Base-by-base conservation (phyloP, 768 basidiomycete genomes). In the Pleurotus citrinopileatus region DNA sequence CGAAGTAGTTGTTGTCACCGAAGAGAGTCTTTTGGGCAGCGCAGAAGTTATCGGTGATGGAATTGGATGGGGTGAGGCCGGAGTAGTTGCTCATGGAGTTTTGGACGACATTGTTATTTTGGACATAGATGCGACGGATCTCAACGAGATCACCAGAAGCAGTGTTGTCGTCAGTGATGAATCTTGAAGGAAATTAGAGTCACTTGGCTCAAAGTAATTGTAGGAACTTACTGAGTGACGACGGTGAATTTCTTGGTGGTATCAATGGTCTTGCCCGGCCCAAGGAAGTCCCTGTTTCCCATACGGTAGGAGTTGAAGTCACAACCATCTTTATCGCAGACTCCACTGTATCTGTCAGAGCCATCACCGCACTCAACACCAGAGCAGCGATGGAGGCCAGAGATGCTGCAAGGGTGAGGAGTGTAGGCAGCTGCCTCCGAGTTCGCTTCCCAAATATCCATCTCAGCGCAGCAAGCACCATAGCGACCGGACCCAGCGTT, bases 391-490 rank as follows among this genome's bases (percentile, higher is more conserved):
- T 68, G 69, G 59, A 70, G 73, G 32, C 73, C 75, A 28, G 59
- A 55, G 56, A 67, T 63, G 22, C 67, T 65, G 68, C 80, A 82
- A 27, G 73, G 70, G 65, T 82, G 81, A 48, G 81, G 77, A 40
- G 81, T 82, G 66, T 66, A 75, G 17, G 80, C 80, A 19, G 75
- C 67, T n/a, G 81, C 68, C 57, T 72, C 68, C 59, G 67, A 70
- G 72, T 81, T 81, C 60, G 79, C 79, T 59, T 81, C 80, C 80
- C 80, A 82, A 63, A 82, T 70, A 63, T 82, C 80, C 79, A 82
- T 81, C 67, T 81, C 80, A 55, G 65, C 72, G 64, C 81, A 82
- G 73, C 80, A 82, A n/a, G 79, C 67, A 57, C 80, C 80, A 60
- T 63, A 70, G 23, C 63, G 23, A 29, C 80, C 80, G 5, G 65